These are phyloP conservation scores for Aureobasidium sp. DNA, from an alignment of 2,329 filamentous ascomycete species.

Conservation along the genomic window DNA sequence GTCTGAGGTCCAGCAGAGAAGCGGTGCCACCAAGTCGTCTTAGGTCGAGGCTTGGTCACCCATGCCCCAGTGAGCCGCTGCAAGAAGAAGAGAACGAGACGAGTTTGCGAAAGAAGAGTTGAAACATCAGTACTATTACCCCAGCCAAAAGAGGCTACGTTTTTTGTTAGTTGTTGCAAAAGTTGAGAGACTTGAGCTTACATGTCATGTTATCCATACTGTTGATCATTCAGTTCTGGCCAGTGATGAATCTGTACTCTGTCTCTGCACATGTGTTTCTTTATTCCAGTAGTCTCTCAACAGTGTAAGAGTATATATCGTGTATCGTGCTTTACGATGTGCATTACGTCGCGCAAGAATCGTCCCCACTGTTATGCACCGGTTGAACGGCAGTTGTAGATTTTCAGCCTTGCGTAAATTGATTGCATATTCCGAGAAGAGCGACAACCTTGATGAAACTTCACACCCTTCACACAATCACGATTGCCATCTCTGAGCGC, in stretches of 20 bases:
- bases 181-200: not conserved
- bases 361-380: not conserved
- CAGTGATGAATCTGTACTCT: not conserved
- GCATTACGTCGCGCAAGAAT: not conserved
- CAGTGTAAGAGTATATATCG: too few relatives aligned
- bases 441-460: not conserved
- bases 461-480: not conserved
- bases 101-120: not conserved
- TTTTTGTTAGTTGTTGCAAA: constrained; percentile 1
- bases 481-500: not conserved
- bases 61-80: not conserved
- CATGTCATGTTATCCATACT: not conserved
- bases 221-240: not conserved
- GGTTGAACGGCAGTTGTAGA: not conserved
- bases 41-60: constrained; percentile 3
- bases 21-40: constrained; percentile 35
- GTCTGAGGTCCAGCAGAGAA: constrained; percentile 57
- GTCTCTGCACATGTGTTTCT: too few relatives aligned
- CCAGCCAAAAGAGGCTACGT: constrained; percentile 2
- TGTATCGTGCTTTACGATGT: not conserved
- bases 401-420: not conserved
- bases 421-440: not conserved
- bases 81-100: not conserved
- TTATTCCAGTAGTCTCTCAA: too few relatives aligned
- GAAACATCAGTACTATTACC: not conserved